Percentiles rank a stretch among this genome's conserved stretches.
phyloP scores from a whole-genome alignment of 148 eudicot species.

The Camellia granthamiana region DNA sequence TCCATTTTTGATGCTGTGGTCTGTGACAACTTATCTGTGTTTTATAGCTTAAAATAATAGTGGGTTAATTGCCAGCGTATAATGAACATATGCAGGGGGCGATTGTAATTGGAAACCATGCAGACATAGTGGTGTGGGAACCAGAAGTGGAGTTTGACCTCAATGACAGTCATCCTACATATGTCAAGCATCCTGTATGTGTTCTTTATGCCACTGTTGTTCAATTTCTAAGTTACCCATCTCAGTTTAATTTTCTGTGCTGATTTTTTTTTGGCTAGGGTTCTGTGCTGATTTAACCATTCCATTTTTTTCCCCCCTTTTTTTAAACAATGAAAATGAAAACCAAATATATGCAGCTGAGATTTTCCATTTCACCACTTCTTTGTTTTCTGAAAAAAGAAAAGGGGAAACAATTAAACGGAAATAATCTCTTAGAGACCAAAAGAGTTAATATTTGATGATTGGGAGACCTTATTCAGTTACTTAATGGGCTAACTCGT shows the following conservation, averaged over 20 bases:
- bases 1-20: no score
- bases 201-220: background rate
- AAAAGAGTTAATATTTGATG: background rate
- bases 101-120: slow-evolving; percentile 71
- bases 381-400: background rate
- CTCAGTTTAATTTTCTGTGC: background rate
- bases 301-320: no score
- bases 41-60: background rate
- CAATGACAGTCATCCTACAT: slow-evolving; percentile 51
- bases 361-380: background rate
- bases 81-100: slow-evolving; percentile 58
- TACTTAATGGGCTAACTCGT: background rate
- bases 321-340: background rate
- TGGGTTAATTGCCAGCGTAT: background rate
- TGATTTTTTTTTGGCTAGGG: background rate
- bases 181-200: slow-evolving; percentile 77
- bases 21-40: no score
- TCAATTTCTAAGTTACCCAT: background rate
- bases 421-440: background rate
- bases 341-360: background rate
- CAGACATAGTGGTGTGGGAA: slow-evolving; percentile 95
- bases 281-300: no score
- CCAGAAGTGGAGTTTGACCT: slow-evolving; percentile 77
- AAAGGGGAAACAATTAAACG: background rate
- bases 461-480: no score